Conservation (phyloP, 2,329 filamentous ascomycete genomes). For the Coleophoma cylindrospora region DNA sequence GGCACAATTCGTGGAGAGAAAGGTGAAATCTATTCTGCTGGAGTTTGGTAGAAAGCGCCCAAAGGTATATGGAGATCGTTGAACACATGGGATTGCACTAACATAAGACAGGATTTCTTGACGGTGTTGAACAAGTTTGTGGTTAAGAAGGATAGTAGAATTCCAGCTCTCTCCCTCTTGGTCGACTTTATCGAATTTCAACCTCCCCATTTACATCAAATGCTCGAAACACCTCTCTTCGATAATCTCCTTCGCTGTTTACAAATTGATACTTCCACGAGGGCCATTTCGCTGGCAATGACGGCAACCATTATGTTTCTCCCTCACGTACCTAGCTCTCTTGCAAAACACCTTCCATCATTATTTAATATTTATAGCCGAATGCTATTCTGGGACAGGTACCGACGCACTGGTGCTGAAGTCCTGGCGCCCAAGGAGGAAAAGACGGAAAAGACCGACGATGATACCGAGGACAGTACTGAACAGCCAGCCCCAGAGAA, state of each 20-base stretch:
- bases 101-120: constrained; percentile 55
- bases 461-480: constrained; percentile 23
- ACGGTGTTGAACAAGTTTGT: constrained; percentile 60
- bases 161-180: constrained; percentile 60
- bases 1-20: constrained; percentile 36
- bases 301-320: constrained; percentile 76
- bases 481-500: constrained; percentile 1
- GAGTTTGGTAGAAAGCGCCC: constrained; percentile 61
- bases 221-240: constrained; percentile 68
- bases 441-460: constrained; percentile 27
- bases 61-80: constrained; percentile 34
- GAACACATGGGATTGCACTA: constrained; percentile 8
- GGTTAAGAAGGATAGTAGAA: constrained; percentile 57
- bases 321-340: constrained; percentile 71
- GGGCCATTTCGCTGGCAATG: constrained; percentile 69
- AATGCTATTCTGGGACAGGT: constrained; percentile 69
- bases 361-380: constrained; percentile 80
- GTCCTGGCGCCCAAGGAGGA: constrained; percentile 20
- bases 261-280: constrained; percentile 72
- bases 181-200: constrained; percentile 70
- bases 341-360: constrained; percentile 63
- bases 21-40: constrained; percentile 39
- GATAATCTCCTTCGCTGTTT: constrained; percentile 68
- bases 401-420: constrained; percentile 12
- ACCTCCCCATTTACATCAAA: constrained; percentile 71